A percentile compares a stretch with the other conserved stretches of the same genome.
phyloP scores from a whole-genome alignment of 805 yeast genomes.

The Schizosaccharomyces cryophilus region DNA sequence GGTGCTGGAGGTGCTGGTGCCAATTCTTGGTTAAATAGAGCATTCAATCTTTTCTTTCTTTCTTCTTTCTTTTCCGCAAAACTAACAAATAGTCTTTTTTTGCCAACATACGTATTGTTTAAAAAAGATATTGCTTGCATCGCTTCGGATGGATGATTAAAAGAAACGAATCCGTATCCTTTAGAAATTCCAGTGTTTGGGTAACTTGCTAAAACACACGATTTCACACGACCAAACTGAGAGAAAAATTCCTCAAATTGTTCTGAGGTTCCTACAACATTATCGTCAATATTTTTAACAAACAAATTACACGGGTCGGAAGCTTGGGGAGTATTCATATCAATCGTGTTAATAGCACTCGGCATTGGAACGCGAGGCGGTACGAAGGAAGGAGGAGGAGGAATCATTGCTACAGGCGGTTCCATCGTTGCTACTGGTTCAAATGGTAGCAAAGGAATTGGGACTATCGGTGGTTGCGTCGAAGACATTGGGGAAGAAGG shows the following conservation, averaged over 20 bases:
- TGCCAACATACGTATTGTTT: constrained; percentile 6
- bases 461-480: too few relatives aligned
- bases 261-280: not conserved
- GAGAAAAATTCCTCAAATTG: constrained; percentile 5
- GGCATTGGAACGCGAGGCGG: too few relatives aligned
- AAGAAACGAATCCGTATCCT: constrained; percentile 7
- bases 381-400: too few relatives aligned
- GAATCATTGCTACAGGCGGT: too few relatives aligned
- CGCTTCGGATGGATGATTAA: constrained; percentile 5
- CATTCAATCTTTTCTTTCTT: not conserved
- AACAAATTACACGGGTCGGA: constrained; percentile 5
- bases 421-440: too few relatives aligned
- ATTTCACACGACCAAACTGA: constrained; percentile 5
- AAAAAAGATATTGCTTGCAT: constrained; percentile 3
- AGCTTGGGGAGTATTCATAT: too few relatives aligned
- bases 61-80: constrained; percentile 5
- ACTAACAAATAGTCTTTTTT: constrained; percentile 4
- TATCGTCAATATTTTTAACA: constrained; percentile 6
- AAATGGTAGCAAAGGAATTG: too few relatives aligned
- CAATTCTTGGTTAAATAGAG: not conserved
- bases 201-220: constrained; percentile 3
- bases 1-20: not conserved
- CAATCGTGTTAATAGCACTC: too few relatives aligned
- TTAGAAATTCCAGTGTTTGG: constrained; percentile 3
- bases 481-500: too few relatives aligned